Evolutionary conservation across 352 stramenopile species (phyloP), one percentile per base, ranked within the genome.

Genomic region (Globisporangium middletonii): DNA sequence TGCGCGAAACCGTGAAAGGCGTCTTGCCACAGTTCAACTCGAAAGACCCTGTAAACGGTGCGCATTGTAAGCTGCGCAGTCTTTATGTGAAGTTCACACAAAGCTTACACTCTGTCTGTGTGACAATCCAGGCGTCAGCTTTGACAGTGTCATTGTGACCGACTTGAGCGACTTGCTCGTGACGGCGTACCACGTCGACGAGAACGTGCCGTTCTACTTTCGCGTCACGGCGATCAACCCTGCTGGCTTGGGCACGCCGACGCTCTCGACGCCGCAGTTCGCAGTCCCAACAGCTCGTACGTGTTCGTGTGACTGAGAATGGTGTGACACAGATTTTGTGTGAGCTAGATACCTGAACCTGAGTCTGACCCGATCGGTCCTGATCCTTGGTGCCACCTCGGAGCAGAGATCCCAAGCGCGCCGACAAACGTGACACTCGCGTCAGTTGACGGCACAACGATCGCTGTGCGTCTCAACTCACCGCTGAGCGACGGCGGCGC

Each of bases 181-280:
- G 49, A 86, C 75, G 1, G 86, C 97, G 5, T 72, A 78, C 30
- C 74, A 88, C 12, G 74, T 99, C 2, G 88, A 98, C 43, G 85
- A 98, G 53, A 97, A 97, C 33, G 88, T 98, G 6, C 77, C 89
- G 11, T 98, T 98, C 60, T 98, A 97, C 66, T 92, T 98, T 54
- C 81, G 92, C 16, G 94, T 98, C 19, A 90, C 83, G 6, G 95
- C 95, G 27, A 89, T 94, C 26, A 98, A 98, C 59, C 69, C 79
- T 11, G 70, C 94, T 18, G 95, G 95, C 9, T 50, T 67, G 5
- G 90, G 96, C 3, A 54, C 61, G 2, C 59, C 65, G 2, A 64
- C 84, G 0, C 73, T 96, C 13, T 88, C 93, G 19, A 88, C 80
- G 0, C 84, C 94, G 6, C 86, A 91, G 54, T 95, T 88, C 43